These are phyloP conservation scores for Ocimum tenuiflorum DNA, from an alignment of 257 asterid genomes.

Conservation along the genomic window DNA sequence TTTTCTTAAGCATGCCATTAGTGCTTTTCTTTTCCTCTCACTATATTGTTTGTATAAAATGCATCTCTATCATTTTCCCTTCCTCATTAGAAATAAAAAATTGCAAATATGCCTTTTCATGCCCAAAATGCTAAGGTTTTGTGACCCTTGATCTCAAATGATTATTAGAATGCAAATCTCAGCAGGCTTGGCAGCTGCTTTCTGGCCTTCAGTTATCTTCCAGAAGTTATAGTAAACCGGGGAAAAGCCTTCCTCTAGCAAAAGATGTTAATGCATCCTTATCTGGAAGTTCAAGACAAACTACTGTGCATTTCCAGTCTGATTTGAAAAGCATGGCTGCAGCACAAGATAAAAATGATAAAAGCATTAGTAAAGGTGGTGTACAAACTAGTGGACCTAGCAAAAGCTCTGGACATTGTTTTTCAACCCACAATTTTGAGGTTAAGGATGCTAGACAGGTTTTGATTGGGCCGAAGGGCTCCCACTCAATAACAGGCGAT, in stretches of 20 bases:
- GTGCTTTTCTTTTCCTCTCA: background rate
- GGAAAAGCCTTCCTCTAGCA: conserved; percentile 53
- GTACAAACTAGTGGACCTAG: conserved; percentile 25
- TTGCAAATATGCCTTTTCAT: background rate
- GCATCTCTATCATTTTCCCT: background rate
- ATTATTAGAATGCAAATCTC: conserved; percentile 16
- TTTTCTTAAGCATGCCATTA: background rate
- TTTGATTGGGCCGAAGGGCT: conserved; percentile 26
- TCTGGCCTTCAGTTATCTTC: conserved; percentile 63
- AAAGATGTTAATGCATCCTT: conserved; percentile 31
- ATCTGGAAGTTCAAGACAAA: conserved; percentile 36
- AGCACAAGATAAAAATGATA: conserved; percentile 26
- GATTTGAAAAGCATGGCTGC: conserved; percentile 29
- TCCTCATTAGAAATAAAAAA: background rate
- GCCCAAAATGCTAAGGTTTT: background rate
- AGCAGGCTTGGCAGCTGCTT: conserved; percentile 86
- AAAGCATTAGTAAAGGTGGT: conserved; percentile 25
- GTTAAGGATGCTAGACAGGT: conserved; percentile 34
- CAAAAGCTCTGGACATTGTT: conserved; percentile 26
- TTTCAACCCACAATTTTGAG: conserved; percentile 27
- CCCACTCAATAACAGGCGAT: conserved; percentile 20
- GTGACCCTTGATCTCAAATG: background rate
- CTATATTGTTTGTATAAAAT: background rate
- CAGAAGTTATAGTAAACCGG: conserved; percentile 60
- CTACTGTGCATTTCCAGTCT: conserved; percentile 31